Conservation (phyloP, 306 rosid genomes). For the Senna tora region DNA sequence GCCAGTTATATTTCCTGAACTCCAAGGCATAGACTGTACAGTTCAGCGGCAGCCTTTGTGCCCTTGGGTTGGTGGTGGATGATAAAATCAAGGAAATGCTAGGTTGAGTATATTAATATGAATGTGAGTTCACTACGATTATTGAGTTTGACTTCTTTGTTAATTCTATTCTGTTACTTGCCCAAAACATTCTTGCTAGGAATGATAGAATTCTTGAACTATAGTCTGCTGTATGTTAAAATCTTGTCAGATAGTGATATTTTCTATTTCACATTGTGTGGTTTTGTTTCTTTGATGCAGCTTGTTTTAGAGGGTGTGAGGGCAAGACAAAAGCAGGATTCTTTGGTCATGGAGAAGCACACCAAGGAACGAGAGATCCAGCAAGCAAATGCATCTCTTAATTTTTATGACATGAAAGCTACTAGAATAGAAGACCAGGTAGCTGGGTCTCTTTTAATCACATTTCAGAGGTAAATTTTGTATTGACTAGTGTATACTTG, state of each 20-base stretch:
- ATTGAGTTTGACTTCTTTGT: neutral
- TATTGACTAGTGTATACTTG: constrained; percentile 36
- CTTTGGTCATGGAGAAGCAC: constrained; percentile 61
- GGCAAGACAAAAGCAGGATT: constrained; percentile 73
- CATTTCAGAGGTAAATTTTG: constrained; percentile 23
- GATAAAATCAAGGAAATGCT: neutral
- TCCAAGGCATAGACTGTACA: neutral
- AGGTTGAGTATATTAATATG: neutral
- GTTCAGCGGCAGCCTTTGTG: neutral
- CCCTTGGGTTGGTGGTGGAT: neutral
- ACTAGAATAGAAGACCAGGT: constrained; percentile 90
- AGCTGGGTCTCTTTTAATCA: constrained; percentile 32
- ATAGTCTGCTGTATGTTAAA: neutral
- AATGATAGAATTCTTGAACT: neutral
- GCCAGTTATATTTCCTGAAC: neutral
- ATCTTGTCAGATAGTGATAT: neutral
- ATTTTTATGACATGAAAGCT: constrained; percentile 70
- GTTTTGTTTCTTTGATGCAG: constrained; percentile 47
- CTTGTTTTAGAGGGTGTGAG: constrained; percentile 88
- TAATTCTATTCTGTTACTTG: neutral
- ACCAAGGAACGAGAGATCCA: constrained; percentile 70
- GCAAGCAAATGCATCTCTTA: constrained; percentile 65
- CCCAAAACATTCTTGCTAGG: neutral
- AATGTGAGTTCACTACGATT: neutral
- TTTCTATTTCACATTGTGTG: neutral